phyloP scores from a whole-genome alignment of 2,329 filamentous ascomycete genomes.

The Trichophyton mentagrophytes region DNA sequence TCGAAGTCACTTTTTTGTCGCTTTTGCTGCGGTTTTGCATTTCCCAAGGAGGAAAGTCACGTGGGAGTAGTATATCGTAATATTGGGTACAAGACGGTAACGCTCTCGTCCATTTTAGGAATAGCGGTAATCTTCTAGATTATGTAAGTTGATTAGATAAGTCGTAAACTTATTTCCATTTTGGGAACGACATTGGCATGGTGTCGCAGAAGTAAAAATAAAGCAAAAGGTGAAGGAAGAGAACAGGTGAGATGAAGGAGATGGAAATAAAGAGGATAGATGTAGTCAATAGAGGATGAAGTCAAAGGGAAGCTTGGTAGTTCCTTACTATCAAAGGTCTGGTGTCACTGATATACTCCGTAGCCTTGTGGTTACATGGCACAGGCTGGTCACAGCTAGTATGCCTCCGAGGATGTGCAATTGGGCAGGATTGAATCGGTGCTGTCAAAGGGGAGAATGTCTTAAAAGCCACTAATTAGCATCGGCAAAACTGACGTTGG shows the following conservation, averaged over 20 bases:
- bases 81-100: background rate
- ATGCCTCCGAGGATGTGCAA: background rate
- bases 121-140: background rate
- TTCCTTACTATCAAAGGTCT: background rate
- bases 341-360: background rate
- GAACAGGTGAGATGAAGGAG: background rate
- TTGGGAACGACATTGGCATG: background rate
- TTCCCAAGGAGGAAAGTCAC: background rate
- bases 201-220: background rate
- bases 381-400: background rate
- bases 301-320: background rate
- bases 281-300: background rate
- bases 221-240: background rate
- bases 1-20: background rate
- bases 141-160: background rate
- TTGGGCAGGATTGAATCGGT: background rate
- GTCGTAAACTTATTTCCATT: background rate
- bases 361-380: background rate
- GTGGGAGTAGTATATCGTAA: background rate
- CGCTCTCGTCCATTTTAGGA: background rate
- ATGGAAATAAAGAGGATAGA: background rate
- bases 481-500: background rate
- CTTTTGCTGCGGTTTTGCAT: background rate
- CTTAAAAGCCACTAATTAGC: background rate
- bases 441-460: background rate